Evolutionary conservation across 202 grass and related monocot species (phyloP).

Genomic region (Musa balbisiana): DNA sequence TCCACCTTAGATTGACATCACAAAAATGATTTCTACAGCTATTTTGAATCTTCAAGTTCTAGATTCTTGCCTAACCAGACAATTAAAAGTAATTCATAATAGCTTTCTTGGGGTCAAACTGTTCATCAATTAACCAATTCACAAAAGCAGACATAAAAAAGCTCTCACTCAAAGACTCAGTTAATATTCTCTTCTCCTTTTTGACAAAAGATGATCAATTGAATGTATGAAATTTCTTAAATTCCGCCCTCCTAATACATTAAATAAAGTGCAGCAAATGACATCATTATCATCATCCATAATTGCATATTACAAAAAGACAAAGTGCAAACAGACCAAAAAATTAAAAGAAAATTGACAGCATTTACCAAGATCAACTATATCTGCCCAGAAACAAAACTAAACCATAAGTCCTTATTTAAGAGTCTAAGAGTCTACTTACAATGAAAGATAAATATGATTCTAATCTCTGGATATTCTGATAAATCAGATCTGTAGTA

Average conservation of each 20-base stretch:
- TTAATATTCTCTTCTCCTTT: not conserved
- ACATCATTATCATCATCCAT: not conserved
- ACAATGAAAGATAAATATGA: conserved; percentile 50
- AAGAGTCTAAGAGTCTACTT: conserved; percentile 21
- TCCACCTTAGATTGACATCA: too few relatives aligned
- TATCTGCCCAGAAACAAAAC: too few relatives aligned
- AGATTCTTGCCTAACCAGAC: too few relatives aligned
- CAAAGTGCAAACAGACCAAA: not conserved
- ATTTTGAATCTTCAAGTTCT: too few relatives aligned
- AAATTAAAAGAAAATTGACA: not conserved
- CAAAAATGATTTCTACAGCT: too few relatives aligned
- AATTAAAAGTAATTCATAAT: too few relatives aligned
- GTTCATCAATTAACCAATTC: too few relatives aligned
- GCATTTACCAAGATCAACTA: not conserved
- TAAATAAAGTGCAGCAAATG: not conserved
- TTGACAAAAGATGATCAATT: not conserved
- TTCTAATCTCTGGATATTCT: conserved; percentile 73
- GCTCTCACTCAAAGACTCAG: too few relatives aligned
- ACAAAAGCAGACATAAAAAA: too few relatives aligned
- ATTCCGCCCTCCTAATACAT: not conserved
- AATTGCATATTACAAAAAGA: not conserved
- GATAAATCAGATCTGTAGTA: conserved; percentile 57
- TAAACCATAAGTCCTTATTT: not conserved
- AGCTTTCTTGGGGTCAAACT: too few relatives aligned
- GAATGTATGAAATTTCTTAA: not conserved